These are phyloP conservation scores for Cordia subcordata DNA, from an alignment of 257 asterid genomes.

Conservation along the genomic window DNA sequence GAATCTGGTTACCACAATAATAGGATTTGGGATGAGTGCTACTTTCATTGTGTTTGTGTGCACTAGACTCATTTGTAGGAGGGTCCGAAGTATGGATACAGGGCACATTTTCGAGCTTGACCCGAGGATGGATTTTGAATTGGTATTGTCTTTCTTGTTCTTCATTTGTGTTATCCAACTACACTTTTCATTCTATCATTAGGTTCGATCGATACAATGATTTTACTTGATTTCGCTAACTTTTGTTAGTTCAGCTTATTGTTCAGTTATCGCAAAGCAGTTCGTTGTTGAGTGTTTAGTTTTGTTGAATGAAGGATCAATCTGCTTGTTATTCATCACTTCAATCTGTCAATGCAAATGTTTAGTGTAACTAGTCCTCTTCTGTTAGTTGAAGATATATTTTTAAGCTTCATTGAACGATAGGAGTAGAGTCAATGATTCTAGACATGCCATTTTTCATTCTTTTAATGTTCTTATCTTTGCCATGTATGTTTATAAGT, in stretches of 20 bases:
- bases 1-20: constrained; percentile 83
- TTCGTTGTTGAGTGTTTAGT: too few species aligned
- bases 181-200: not conserved
- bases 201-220: too few species aligned
- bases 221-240: too few species aligned
- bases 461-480: too few species aligned
- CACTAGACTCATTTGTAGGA: constrained; percentile 74
- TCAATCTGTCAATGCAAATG: too few species aligned
- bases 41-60: constrained; percentile 89
- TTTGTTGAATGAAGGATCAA: too few species aligned
- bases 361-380: too few species aligned
- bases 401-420: not conserved
- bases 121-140: constrained; percentile 70
- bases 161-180: not conserved
- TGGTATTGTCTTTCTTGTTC: constrained; percentile 29
- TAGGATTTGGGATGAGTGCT: constrained; percentile 96
- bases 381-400: not conserved
- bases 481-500: too few species aligned
- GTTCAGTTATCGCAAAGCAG: not conserved
- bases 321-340: too few species aligned
- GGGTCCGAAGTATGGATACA: constrained; percentile 62
- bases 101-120: constrained; percentile 66
- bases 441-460: too few species aligned
- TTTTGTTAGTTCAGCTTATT: too few species aligned
- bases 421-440: too few species aligned